phyloP scores from a whole-genome alignment of 257 asterid genomes.

The Solanum okadae region DNA sequence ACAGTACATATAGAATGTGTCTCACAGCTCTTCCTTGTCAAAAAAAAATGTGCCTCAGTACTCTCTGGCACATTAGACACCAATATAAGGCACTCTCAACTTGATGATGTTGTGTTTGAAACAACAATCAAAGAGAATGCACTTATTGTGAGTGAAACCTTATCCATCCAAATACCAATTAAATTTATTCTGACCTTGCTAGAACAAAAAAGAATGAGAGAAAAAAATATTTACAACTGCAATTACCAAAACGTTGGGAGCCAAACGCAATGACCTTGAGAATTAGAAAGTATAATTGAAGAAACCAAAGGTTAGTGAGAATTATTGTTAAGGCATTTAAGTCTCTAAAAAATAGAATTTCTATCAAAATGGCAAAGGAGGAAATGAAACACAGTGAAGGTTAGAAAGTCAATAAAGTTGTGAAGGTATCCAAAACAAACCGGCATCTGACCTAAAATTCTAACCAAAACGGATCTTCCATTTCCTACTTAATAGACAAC shows the following conservation, averaged over 20 bases:
- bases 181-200: neutral
- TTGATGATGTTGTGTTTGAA: neutral
- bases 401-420: neutral
- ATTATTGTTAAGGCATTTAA: neutral
- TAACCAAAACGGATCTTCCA: neutral
- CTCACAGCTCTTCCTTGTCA: neutral
- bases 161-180: neutral
- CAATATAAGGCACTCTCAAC: neutral
- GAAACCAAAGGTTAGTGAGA: neutral
- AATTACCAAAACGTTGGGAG: neutral
- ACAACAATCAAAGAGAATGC: neutral
- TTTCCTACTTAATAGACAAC: neutral
- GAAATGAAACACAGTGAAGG: neutral
- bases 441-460: neutral
- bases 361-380: neutral
- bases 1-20: neutral
- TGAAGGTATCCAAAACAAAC: neutral
- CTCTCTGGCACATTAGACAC: neutral
- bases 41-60: neutral
- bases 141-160: neutral
- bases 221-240: neutral
- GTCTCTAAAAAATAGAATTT: neutral
- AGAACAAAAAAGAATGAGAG: neutral
- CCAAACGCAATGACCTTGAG: neutral
- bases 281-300: neutral